Base-by-base conservation (phyloP, 2,329 filamentous ascomycete species). In the Fusarium sp. region DNA sequence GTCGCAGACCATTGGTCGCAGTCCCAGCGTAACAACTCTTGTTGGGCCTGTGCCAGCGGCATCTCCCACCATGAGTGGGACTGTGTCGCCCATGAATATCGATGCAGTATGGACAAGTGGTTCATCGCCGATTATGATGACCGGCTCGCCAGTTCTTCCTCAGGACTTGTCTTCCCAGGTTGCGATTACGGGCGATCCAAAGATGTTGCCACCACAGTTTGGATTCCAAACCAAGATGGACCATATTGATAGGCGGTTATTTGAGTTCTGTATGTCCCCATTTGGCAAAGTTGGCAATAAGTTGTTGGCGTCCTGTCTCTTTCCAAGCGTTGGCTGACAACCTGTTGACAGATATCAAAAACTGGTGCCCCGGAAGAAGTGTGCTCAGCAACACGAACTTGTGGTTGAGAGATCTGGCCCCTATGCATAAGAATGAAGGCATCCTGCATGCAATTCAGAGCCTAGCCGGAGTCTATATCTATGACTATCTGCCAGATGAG, bases 301-400 rank as follows among this genome's bases (percentile, higher is more conserved):
- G 26, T 26, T n/a, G 26, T 18, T 39, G 18, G 11, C 18, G 14
- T n/a, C 6, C 2, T 36, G 13, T 42, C 39, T 51, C 14, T 51
- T 10, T 33, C 24, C 6, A 38, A 39, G 42, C 54, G 18, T 46
- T 13, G 8, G 42, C 46, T 58, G 43, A 71, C 49, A 45, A 55
- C 49, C 6, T 56, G 33, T 24, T 34, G 38, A 15, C 11, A 82
- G 80, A 82, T 61, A 69, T 78, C 4, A 74, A 72, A 10, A 81
- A 81, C 20, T 82, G 81, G 80, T 82, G 80, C 36, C 78, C 80
- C 2, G 81, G 81, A 7, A 74, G 81, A 45, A 82, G 78, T 56
- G 76, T 82, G 17, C 68, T 82, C 5, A 60, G 63, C 8, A 76
- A 74, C 15, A 81, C 80, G 20, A 82, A 82, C 58, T 72, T 80